A percentile compares a stretch with the other conserved stretches of the same genome.
Conservation (phyloP, 805 yeast genomes). For the Candida coquimbonensis region DNA sequence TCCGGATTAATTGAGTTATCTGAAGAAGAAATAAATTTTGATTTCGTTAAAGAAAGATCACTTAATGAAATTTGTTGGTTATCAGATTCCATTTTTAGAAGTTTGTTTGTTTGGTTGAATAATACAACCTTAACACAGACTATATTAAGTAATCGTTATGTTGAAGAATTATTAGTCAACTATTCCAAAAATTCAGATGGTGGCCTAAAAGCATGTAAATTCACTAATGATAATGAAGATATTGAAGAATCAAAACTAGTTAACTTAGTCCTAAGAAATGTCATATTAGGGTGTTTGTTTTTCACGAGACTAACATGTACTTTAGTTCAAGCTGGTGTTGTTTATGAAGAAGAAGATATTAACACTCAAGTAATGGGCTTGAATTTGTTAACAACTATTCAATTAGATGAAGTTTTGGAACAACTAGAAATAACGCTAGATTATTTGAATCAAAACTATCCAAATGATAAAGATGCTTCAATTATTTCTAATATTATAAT, state of each 20-base stretch:
- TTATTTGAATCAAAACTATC: slow-evolving; percentile 24
- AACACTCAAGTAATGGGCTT: slow-evolving; percentile 57
- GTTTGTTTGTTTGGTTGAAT: slow-evolving; percentile 66
- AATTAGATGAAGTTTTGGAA: slow-evolving; percentile 14
- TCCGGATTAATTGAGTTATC: slow-evolving; percentile 56
- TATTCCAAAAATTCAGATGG: slow-evolving; percentile 25
- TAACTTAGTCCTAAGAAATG: slow-evolving; percentile 44
- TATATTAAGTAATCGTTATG: slow-evolving; percentile 66
- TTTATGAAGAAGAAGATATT: slow-evolving; percentile 72
- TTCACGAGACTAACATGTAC: slow-evolving; percentile 41
- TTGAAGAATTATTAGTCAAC: slow-evolving; percentile 47
- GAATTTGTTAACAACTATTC: slow-evolving; percentile 29
- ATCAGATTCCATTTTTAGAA: slow-evolving; percentile 45
- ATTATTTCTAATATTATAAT: slow-evolving; percentile 15
- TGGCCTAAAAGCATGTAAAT: slow-evolving; percentile 9
- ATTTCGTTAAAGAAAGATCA: slow-evolving; percentile 31
- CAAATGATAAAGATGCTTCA: slow-evolving; percentile 15
- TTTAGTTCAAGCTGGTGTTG: slow-evolving; percentile 48
- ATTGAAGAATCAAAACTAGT: slow-evolving; percentile 24
- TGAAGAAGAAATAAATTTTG: slow-evolving; percentile 39
- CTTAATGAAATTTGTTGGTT: slow-evolving; percentile 41
- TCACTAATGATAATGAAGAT: not conserved
- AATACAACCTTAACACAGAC: slow-evolving; percentile 74
- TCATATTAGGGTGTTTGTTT: slow-evolving; percentile 46
- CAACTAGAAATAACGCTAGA: slow-evolving; percentile 28